Evolutionary conservation across 768 basidiomycete genomes (phyloP).

Genomic region (Leccinellum albellum): DNA sequence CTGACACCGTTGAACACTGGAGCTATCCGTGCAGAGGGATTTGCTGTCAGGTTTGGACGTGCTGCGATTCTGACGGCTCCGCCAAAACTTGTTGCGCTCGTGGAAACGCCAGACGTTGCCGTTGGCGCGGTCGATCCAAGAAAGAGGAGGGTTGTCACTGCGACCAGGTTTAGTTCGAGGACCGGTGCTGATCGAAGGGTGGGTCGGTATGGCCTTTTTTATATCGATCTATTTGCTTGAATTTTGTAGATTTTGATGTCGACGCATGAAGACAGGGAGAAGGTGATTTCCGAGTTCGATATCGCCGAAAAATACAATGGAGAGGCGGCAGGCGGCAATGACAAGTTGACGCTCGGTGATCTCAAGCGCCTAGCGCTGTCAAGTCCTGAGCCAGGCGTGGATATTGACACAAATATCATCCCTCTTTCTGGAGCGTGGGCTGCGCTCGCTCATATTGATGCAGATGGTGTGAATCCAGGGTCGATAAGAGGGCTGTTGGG

Average conservation of each 20-base stretch:
- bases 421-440: constrained; percentile 74
- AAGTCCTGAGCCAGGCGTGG: constrained; percentile 40
- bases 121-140: constrained; percentile 83
- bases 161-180: constrained; percentile 83
- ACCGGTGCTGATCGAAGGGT: constrained; percentile 81
- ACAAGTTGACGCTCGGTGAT: constrained; percentile 7
- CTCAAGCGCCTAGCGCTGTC: constrained; percentile 8
- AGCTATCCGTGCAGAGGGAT: constrained; percentile 29
- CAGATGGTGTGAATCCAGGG: constrained; percentile 28
- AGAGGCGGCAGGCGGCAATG: neutral
- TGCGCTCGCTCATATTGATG: constrained; percentile 48
- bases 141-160: constrained; percentile 81
- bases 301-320: constrained; percentile 21
- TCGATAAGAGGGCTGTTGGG: constrained; percentile 58
- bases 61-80: constrained; percentile 78
- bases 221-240: neutral
- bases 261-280: constrained; percentile 64
- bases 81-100: constrained; percentile 77
- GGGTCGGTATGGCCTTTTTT: constrained; percentile 25
- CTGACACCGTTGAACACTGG: constrained; percentile 24
- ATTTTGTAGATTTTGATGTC: constrained; percentile 70
- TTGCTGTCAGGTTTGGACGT: constrained; percentile 55
- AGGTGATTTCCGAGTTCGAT: constrained; percentile 11
- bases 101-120: constrained; percentile 87
- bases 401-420: constrained; percentile 64